Percentiles rank a stretch among this genome's conserved stretches.
Conservation (phyloP, 2,329 filamentous ascomycete genomes). For the Diaporthe sp. region DNA sequence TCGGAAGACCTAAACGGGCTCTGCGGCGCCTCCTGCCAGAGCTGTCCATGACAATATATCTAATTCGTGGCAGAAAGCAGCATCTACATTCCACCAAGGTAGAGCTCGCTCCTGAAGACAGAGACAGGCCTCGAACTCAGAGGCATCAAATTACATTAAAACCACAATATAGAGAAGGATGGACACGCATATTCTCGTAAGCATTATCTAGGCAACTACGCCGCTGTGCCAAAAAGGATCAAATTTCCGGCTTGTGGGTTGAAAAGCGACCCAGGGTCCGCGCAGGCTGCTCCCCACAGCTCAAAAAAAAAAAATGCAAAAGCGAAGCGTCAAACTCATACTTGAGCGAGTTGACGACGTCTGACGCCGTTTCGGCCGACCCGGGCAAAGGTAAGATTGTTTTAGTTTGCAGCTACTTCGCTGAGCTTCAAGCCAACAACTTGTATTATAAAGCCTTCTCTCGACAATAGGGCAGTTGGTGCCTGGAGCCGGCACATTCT, state of each 20-base stretch:
- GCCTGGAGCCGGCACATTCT: background rate
- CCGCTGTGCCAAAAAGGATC: background rate
- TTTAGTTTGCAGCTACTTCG: slow-evolving; percentile 7
- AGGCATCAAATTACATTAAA: background rate
- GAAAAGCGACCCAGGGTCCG: background rate
- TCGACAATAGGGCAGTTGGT: background rate
- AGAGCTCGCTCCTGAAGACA: too few relatives aligned
- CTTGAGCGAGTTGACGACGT: background rate
- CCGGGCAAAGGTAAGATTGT: slow-evolving; percentile 2
- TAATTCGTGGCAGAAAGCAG: background rate
- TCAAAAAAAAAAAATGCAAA: background rate
- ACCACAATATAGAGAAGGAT: background rate
- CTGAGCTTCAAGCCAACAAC: background rate
- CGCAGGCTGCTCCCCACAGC: too few relatives aligned
- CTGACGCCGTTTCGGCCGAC: background rate
- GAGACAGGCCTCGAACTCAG: background rate
- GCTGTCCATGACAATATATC: too few relatives aligned
- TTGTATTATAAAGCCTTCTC: background rate
- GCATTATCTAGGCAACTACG: background rate
- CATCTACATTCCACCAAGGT: too few relatives aligned
- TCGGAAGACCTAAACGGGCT: background rate
- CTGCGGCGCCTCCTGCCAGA: background rate
- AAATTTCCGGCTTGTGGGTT: background rate
- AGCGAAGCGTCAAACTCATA: slow-evolving; percentile 13
- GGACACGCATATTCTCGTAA: background rate